Evolutionary conservation across 1,139 yeast species (phyloP), one percentile per base, ranked within the genome.

Genomic region (Taiozyma onychis): DNA sequence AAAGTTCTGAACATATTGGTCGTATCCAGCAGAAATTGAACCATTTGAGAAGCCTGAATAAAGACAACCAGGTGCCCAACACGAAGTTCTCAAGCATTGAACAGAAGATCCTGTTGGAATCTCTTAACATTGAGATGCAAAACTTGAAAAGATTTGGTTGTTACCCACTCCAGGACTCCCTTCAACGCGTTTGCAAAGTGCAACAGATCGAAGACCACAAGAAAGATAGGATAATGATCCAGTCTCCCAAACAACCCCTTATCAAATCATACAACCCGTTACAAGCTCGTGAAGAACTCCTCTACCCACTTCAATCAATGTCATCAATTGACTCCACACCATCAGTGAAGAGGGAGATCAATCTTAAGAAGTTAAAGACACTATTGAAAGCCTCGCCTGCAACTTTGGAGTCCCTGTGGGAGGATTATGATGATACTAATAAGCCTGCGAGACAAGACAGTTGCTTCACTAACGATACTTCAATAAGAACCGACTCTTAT

Each of bases 21-120:
- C 54, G 63, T 49, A 59, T 60, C 27, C 64, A 61, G 32, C 63
- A 58, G 27, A 54, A 54, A 24, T 51, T 61, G 5, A 54, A 51
- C 5, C 52, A 51, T 10, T 44, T 60, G 39, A 59, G 57, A 27
- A 51, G 47, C 6, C 14, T 60, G 43, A 49, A 52, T 24, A 55
- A 49, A 11, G 49, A 37, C 11, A 24, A 37, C 7, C 41, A 37
- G 9, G 13, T 21, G 2, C 9, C 13, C 1, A 37, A 9, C 9
- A 21, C 24, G 7, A 37, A 3, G 14, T 37, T 37, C 3, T 30
- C 51, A 8, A 55, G 47, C 18, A 46, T 60, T 22, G 56, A 61
- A n/a, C 63, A 61, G 47, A 60, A 55, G 44, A 47, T 57, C 2
- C 46, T 56, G 11, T 44, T 59, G 16, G 62, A 58, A 37, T 55